Evolutionary conservation across 164 flowering plant genomes (phyloP).

Genomic region (Buxus sempervirens): DNA sequence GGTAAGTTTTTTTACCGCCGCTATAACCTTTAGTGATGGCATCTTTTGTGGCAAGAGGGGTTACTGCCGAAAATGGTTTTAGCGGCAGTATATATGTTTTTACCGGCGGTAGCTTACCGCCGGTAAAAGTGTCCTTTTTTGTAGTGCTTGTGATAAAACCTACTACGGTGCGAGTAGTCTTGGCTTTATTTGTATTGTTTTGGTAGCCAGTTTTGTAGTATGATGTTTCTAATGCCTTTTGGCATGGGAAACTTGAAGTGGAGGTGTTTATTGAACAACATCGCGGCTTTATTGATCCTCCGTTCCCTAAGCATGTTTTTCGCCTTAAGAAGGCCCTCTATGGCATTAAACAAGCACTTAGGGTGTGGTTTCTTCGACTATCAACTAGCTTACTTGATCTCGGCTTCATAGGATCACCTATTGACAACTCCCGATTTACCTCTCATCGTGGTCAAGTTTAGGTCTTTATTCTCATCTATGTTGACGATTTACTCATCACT

Average conservation of each 20-base stretch:
- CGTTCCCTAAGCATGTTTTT: neutral
- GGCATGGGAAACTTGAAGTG: neutral
- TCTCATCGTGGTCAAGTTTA: neutral
- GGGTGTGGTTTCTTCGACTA: neutral
- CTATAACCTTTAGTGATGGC: no score
- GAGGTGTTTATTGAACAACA: neutral
- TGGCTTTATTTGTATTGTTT: no score
- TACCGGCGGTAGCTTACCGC: no score
- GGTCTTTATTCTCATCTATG: conserved; percentile 3
- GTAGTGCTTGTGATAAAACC: no score
- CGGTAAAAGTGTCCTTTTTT: no score
- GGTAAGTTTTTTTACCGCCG: no score
- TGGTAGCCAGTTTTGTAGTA: neutral
- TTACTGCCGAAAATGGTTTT: no score
- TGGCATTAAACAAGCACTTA: conserved; percentile 5
- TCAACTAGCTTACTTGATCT: neutral
- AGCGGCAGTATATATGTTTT: no score
- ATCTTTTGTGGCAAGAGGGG: no score
- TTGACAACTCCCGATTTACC: neutral
- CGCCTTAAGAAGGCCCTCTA: no score
- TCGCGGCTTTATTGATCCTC: neutral
- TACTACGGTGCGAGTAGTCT: no score
- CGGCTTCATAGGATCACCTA: neutral
- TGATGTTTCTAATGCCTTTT: conserved; percentile 7
- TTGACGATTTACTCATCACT: neutral